Conservation (phyloP, 225 moss, liverwort and hornwort genomes). For the Bryoerythrophyllum caledonicum region DNA sequence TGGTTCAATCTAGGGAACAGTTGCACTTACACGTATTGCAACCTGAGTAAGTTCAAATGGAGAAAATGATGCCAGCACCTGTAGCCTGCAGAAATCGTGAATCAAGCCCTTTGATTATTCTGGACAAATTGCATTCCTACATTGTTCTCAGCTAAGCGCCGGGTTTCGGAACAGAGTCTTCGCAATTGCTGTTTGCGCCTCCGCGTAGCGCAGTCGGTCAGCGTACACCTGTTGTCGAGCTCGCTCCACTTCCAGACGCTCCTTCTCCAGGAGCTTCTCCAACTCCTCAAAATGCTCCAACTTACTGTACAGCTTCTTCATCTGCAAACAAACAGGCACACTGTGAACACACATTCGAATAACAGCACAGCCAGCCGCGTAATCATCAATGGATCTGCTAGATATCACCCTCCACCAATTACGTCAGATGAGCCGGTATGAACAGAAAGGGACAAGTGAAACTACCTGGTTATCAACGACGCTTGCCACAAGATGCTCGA, state of each 20-base stretch:
- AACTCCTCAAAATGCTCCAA: constrained; percentile 94
- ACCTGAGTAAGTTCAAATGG: background rate
- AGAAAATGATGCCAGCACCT: background rate
- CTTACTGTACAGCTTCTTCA: constrained; percentile 82
- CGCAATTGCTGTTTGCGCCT: constrained; percentile 34
- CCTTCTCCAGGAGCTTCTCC: constrained; percentile 86
- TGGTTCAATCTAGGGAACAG: background rate
- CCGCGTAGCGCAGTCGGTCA: constrained; percentile 79
- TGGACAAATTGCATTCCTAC: constrained; percentile 6
- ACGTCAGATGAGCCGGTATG: background rate
- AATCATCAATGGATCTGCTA: too few relatives aligned
- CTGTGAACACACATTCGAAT: background rate
- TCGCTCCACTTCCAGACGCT: constrained; percentile 76
- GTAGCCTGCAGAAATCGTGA: background rate
- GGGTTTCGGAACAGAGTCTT: constrained; percentile 28
- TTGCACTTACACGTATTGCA: background rate
- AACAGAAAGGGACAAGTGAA: background rate
- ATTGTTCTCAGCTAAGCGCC: constrained; percentile 30
- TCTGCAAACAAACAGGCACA: constrained; percentile 32
- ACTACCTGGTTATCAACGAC: constrained; percentile 91
- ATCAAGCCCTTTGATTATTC: constrained; percentile 3
- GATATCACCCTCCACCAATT: background rate
- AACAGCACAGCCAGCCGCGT: too few relatives aligned
- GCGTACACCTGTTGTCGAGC: constrained; percentile 75
- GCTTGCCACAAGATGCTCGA: constrained; percentile 78